Evolutionary conservation across 2,329 filamentous ascomycete species (phyloP).

Genomic region (Lithohypha guttulata): DNA sequence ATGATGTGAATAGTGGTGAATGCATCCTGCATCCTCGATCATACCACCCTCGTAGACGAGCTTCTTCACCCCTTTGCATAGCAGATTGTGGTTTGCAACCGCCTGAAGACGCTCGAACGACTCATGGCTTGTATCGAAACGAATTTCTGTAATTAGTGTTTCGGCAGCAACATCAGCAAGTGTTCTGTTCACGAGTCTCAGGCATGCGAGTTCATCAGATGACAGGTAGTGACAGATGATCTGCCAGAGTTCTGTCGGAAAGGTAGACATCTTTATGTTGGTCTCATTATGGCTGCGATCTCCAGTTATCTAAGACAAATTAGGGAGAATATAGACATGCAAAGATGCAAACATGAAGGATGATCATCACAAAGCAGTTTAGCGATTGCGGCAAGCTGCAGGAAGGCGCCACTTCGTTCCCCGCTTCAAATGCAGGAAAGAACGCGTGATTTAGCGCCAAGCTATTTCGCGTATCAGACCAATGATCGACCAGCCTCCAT

Average conservation of each 20-base stretch:
- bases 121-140: constrained; percentile 17
- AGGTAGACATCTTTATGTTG: constrained; percentile 17
- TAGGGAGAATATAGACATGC: too few relatives aligned
- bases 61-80: constrained; percentile 17
- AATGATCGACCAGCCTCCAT: too few relatives aligned
- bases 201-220: constrained; percentile 12
- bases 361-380: too few relatives aligned
- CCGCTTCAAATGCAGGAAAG: too few relatives aligned
- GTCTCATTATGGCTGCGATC: too few relatives aligned
- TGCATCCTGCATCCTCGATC: constrained; percentile 16
- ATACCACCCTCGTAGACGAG: constrained; percentile 19
- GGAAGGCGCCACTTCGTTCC: too few relatives aligned
- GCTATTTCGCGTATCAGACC: too few relatives aligned
- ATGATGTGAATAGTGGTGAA: constrained; percentile 18
- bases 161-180: constrained; percentile 19
- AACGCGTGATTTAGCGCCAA: too few relatives aligned
- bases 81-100: constrained; percentile 14
- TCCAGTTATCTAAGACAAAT: too few relatives aligned
- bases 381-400: too few relatives aligned
- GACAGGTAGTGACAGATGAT: constrained; percentile 16
- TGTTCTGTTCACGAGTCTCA: constrained; percentile 14
- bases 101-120: constrained; percentile 17
- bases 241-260: constrained; percentile 19
- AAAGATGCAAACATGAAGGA: too few relatives aligned
- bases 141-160: constrained; percentile 16